Percentiles rank a stretch among this genome's conserved stretches.
Conservation (phyloP, 352 stramenopile genomes). For the Phytophthora citricola region DNA sequence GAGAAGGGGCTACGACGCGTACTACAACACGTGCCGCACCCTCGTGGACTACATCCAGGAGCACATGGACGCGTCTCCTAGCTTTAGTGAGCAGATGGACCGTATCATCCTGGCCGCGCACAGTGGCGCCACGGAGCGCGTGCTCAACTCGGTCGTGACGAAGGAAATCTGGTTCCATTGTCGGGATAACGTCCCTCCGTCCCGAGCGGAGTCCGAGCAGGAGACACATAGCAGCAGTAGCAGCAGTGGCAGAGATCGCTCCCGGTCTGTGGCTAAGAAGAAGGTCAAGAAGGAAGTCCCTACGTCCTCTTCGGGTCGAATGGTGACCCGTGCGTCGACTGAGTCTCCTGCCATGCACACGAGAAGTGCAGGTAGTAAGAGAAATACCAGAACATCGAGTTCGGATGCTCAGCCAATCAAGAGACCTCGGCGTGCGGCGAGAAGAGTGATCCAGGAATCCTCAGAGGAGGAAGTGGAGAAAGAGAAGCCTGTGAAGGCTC, state of each 20-base stretch:
- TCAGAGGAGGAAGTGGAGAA: conserved; percentile 32
- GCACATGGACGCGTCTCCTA: conserved; percentile 65
- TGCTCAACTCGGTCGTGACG: conserved; percentile 64
- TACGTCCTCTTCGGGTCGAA: background rate
- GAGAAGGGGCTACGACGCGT: conserved; percentile 59
- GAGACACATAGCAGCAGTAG: conserved; percentile 16
- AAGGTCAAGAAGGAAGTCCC: conserved; percentile 18
- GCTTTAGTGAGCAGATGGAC: conserved; percentile 61
- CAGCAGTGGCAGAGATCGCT: background rate
- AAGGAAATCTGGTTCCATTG: conserved; percentile 69
- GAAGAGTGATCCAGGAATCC: conserved; percentile 27
- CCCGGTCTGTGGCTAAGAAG: conserved; percentile 14
- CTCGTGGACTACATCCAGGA: conserved; percentile 68
- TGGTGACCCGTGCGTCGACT: conserved; percentile 14
- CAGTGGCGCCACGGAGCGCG: conserved; percentile 55
- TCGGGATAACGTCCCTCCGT: conserved; percentile 14
- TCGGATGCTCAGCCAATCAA: conserved; percentile 27
- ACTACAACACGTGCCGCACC: conserved; percentile 61
- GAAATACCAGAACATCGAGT: conserved; percentile 14
- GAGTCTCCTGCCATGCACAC: conserved; percentile 30
- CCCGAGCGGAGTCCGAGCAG: background rate
- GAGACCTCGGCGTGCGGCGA: conserved; percentile 31
- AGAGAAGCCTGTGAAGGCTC: conserved; percentile 7
- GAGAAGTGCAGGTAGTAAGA: conserved; percentile 26
- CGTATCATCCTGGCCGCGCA: conserved; percentile 73